phyloP scores from a whole-genome alignment of 2,329 filamentous ascomycete genomes.

The Scleromitrula shiraiana region DNA sequence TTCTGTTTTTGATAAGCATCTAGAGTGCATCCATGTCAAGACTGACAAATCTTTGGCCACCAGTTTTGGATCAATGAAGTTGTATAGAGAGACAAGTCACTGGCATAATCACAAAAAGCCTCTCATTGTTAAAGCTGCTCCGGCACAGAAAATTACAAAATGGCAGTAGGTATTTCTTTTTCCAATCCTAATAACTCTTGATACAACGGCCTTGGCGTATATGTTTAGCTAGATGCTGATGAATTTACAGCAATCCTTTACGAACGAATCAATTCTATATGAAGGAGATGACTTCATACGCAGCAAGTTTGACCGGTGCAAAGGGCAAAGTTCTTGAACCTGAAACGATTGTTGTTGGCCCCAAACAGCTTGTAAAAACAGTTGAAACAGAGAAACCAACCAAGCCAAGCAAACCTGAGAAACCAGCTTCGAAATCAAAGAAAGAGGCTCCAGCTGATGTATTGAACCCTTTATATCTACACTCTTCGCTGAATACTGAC shows the following conservation, averaged over 20 bases:
- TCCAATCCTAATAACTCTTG: not conserved
- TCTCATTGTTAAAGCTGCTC: conserved; percentile 35
- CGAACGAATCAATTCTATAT: conserved; percentile 52
- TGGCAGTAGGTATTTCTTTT: conserved; percentile 22
- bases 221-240: not conserved
- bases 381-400: conserved; percentile 21
- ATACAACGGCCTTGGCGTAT: not conserved
- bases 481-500: not conserved
- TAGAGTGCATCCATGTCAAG: conserved; percentile 36
- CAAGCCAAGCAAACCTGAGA: conserved; percentile 15
- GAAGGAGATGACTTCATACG: conserved; percentile 60
- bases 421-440: conserved; percentile 17
- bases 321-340: conserved; percentile 55
- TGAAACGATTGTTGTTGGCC: conserved; percentile 51
- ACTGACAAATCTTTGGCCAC: conserved; percentile 25
- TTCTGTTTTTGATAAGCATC: conserved; percentile 37
- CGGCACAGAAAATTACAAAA: conserved; percentile 35
- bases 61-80: conserved; percentile 24
- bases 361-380: conserved; percentile 23
- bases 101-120: conserved; percentile 55
- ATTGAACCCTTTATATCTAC: not conserved
- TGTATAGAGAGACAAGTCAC: conserved; percentile 45
- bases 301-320: conserved; percentile 60
- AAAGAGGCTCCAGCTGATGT: conserved; percentile 18
- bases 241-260: conserved; percentile 24